A percentile compares a stretch with the other conserved stretches of the same genome.
Conservation (phyloP, 768 basidiomycete genomes). For the Pluteus cervinus region DNA sequence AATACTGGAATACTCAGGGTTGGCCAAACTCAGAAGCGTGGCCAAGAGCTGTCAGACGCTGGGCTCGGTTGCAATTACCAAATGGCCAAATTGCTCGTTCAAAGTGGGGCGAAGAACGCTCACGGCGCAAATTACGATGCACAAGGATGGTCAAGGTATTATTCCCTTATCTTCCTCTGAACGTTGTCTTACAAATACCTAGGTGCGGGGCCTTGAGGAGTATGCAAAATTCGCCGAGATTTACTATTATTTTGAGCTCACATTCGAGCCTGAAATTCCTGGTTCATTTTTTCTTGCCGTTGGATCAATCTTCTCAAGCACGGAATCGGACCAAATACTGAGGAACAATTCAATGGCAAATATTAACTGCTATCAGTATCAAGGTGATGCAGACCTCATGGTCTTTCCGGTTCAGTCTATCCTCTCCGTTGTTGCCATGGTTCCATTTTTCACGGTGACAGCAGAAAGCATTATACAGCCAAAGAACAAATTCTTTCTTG, state of each 20-base stretch:
- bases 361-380: background rate
- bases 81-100: constrained; percentile 31
- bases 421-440: background rate
- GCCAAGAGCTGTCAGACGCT: constrained; percentile 13
- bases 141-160: constrained; percentile 11
- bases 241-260: background rate
- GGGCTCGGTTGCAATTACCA: constrained; percentile 28
- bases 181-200: background rate
- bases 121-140: constrained; percentile 10
- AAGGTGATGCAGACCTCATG: background rate
- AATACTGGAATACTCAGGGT: background rate
- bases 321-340: background rate
- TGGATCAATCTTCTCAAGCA: background rate
- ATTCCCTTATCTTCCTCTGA: constrained; percentile 1
- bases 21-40: background rate
- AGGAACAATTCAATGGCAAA: background rate
- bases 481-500: no score
- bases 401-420: background rate
- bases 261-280: no score
- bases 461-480: constrained; percentile 4
- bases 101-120: constrained; percentile 21
- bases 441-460: constrained; percentile 3
- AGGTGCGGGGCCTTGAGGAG: background rate
- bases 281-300: background rate
- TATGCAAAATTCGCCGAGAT: background rate